Evolutionary conservation across 148 eudicot genomes (phyloP).

Genomic region (Silene conica): DNA sequence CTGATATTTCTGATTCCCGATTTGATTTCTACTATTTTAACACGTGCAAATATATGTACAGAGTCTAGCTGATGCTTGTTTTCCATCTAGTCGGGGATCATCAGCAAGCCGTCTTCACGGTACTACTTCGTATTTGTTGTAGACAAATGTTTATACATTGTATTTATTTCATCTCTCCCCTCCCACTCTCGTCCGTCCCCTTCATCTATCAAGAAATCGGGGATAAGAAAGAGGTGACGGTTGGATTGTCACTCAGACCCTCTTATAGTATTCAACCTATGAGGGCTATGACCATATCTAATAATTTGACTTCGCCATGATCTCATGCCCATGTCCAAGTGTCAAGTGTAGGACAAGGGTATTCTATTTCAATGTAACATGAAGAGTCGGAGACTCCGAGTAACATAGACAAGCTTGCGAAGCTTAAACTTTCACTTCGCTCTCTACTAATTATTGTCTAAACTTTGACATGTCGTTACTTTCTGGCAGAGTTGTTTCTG

Average conservation of each 20-base stretch:
- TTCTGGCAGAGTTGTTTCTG: slow-evolving; percentile 60
- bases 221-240: no score
- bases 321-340: no score
- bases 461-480: slow-evolving; percentile 4
- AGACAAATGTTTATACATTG: not conserved
- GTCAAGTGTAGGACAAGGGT: no score
- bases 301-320: no score
- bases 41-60: slow-evolving; percentile 31
- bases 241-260: no score
- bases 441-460: not conserved
- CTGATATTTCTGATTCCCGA: not conserved
- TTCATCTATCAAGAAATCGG: no score
- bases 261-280: no score
- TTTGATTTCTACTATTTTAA: slow-evolving; percentile 17
- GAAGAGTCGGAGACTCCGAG: no score
- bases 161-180: not conserved
- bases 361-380: no score
- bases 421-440: not conserved
- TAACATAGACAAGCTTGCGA: no score
- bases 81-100: slow-evolving; percentile 63
- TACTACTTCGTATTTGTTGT: slow-evolving; percentile 22
- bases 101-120: slow-evolving; percentile 92
- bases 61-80: slow-evolving; percentile 80
- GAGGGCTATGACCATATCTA: no score
- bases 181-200: no score